Evolutionary conservation across 2,329 filamentous ascomycete genomes (phyloP).

Genomic region (Paecilomyces niveus): DNA sequence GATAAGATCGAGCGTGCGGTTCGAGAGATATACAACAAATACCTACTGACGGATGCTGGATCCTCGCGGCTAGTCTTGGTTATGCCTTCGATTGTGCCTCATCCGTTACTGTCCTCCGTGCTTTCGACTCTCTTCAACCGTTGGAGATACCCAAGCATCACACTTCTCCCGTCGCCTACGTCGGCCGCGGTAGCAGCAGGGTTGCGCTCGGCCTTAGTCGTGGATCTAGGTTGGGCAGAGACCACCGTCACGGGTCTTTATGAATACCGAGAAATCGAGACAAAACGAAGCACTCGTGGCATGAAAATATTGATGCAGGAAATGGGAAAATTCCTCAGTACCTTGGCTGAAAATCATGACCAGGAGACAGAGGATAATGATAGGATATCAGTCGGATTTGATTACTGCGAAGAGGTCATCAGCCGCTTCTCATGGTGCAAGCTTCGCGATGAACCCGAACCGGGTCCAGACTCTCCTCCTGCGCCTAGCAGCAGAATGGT

Average conservation of each 20-base stretch:
- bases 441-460: neutral
- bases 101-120: slow-evolving; percentile 67
- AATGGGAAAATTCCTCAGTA: slow-evolving; percentile 46
- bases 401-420: slow-evolving; percentile 74
- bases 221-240: slow-evolving; percentile 91
- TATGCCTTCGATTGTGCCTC: slow-evolving; percentile 68
- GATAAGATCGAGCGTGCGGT: slow-evolving; percentile 82
- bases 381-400: slow-evolving; percentile 54
- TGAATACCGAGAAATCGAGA: slow-evolving; percentile 77
- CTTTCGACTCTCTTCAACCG: slow-evolving; percentile 73
- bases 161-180: slow-evolving; percentile 69
- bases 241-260: slow-evolving; percentile 80
- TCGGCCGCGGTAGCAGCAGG: slow-evolving; percentile 73
- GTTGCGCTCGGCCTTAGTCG: slow-evolving; percentile 72
- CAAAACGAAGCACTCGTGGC: slow-evolving; percentile 63
- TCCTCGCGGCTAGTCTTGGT: slow-evolving; percentile 68
- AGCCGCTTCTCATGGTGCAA: slow-evolving; percentile 72
- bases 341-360: slow-evolving; percentile 12
- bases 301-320: slow-evolving; percentile 65
- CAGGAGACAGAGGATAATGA: slow-evolving; percentile 25
- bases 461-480: slow-evolving; percentile 3
- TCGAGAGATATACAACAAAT: slow-evolving; percentile 75
- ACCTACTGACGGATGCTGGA: slow-evolving; percentile 53
- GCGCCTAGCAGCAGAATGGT: slow-evolving; percentile 27
- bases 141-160: slow-evolving; percentile 73